phyloP scores from a whole-genome alignment of 202 grass and related monocot species.

The Elaeis oleifera region DNA sequence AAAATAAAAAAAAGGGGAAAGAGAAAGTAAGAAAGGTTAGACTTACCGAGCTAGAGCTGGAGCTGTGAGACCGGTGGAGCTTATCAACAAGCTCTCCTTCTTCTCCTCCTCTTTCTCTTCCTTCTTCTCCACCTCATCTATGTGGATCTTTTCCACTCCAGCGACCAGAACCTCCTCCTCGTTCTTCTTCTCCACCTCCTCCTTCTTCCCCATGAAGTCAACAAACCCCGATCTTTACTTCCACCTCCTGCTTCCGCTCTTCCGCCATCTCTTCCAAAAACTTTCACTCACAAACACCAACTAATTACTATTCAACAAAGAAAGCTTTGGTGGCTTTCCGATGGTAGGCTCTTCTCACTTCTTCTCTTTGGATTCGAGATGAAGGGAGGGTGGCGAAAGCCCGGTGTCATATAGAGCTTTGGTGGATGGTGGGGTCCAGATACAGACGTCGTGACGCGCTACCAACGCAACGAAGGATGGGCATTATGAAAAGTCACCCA shows the following conservation, averaged over 20 bases:
- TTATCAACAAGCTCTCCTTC: constrained; percentile 70
- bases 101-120: constrained; percentile 44
- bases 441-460: constrained; percentile 2
- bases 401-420: constrained; percentile 29
- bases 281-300: constrained; percentile 1
- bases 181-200: constrained; percentile 19
- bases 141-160: constrained; percentile 60
- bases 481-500: constrained; percentile 2
- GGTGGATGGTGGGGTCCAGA: too few relatives aligned
- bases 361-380: constrained; percentile 12
- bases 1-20: background rate
- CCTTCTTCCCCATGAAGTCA: constrained; percentile 43
- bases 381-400: background rate
- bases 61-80: constrained; percentile 57
- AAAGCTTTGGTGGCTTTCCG: background rate
- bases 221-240: constrained; percentile 60
- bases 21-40: background rate
- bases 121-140: constrained; percentile 34
- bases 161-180: constrained; percentile 35
- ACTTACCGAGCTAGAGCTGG: constrained; percentile 89
- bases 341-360: background rate
- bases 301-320: background rate
- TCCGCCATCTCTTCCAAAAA: constrained; percentile 46
- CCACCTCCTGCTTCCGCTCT: constrained; percentile 53
- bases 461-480: constrained; percentile 36